Percentiles rank a stretch among this genome's conserved stretches.
Evolutionary conservation across 2,329 filamentous ascomycete genomes (phyloP).

Genomic region (Talaromyces sp.): DNA sequence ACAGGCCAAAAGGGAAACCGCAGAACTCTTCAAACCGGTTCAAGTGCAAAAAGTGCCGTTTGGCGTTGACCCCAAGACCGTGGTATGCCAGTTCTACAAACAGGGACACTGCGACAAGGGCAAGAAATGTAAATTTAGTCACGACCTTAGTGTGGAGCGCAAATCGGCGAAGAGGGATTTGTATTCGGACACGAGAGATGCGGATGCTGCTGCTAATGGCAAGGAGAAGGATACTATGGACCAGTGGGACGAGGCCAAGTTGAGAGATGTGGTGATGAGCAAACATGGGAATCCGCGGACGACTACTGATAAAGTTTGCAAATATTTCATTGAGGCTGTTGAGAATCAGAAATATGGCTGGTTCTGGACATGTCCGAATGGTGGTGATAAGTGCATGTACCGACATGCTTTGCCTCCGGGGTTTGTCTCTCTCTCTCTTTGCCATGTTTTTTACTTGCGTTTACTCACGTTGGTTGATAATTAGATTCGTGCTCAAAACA

Average conservation of each 20-base stretch:
- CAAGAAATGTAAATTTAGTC: constrained; percentile 95
- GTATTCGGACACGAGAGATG: constrained; percentile 75
- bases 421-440: constrained; percentile 51
- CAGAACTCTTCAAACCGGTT: constrained; percentile 80
- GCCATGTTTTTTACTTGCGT: not conserved
- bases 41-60: constrained; percentile 98
- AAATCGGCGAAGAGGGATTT: constrained; percentile 89
- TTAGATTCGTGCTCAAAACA: constrained; percentile 93
- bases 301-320: constrained; percentile 97
- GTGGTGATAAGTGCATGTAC: constrained; percentile 97
- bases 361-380: constrained; percentile 98
- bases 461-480: constrained; percentile 13
- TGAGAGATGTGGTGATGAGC: constrained; percentile 81
- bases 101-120: constrained; percentile 97
- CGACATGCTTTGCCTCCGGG: constrained; percentile 91
- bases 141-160: constrained; percentile 81
- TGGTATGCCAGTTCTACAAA: constrained; percentile 94
- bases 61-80: constrained; percentile 95
- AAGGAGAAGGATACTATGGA: constrained; percentile 82
- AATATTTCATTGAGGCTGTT: constrained; percentile 93
- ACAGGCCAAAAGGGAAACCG: constrained; percentile 71
- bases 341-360: constrained; percentile 98
- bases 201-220: constrained; percentile 36
- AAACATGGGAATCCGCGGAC: constrained; percentile 98
- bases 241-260: constrained; percentile 96